phyloP scores from a whole-genome alignment of 306 rosid species.

The Gastrolobium villosum region DNA sequence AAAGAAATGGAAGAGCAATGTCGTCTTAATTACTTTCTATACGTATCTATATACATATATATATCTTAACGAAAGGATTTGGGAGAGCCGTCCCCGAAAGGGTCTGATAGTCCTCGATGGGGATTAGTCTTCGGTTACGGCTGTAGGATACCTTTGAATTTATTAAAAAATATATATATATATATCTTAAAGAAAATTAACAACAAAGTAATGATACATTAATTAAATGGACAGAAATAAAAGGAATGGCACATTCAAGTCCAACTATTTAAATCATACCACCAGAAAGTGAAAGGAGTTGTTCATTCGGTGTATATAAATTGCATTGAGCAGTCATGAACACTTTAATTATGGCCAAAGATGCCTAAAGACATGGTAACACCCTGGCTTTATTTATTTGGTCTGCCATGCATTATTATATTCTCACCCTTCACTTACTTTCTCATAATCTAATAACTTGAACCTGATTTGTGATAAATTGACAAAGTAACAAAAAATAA shows the following conservation, averaged over 20 bases:
- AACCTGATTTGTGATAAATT: slow-evolving; percentile 1
- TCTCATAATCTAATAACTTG: neutral
- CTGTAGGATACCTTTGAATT: too few relatives aligned
- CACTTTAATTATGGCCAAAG: slow-evolving; percentile 43
- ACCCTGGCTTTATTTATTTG: slow-evolving; percentile 25
- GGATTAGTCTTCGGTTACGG: too few relatives aligned
- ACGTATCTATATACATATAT: neutral
- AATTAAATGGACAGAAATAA: neutral
- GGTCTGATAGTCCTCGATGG: too few relatives aligned
- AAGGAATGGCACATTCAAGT: slow-evolving; percentile 17
- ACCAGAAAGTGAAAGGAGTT: slow-evolving; percentile 18
- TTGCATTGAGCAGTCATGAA: slow-evolving; percentile 21
- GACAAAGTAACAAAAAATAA: neutral
- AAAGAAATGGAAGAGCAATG: slow-evolving; percentile 2
- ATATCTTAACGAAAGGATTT: too few relatives aligned
- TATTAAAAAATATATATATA: too few relatives aligned
- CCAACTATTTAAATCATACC: slow-evolving; percentile 11
- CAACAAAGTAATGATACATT: slow-evolving; percentile 20
- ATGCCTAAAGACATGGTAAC: slow-evolving; percentile 34
- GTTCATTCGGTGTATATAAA: slow-evolving; percentile 16
- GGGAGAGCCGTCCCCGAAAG: too few relatives aligned
- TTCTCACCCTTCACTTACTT: slow-evolving; percentile 4
- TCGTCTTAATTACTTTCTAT: slow-evolving; percentile 1
- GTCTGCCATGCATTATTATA: slow-evolving; percentile 36
- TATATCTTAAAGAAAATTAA: neutral